Conservation (phyloP, 2,329 filamentous ascomycete species). For the Cladosporium austrohemisphaericum region DNA sequence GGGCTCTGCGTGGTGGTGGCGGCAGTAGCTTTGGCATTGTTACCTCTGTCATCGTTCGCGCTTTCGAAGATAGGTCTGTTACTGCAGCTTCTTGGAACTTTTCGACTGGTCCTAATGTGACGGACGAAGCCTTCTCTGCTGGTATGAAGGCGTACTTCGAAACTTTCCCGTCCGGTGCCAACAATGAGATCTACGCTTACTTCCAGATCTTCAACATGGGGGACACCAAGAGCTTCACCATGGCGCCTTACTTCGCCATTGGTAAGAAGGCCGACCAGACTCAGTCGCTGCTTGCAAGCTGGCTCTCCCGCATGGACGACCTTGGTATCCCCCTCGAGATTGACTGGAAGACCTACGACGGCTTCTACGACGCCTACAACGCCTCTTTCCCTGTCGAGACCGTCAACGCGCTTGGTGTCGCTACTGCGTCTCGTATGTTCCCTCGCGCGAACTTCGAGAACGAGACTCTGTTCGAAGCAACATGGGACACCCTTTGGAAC, state of each 20-base stretch:
- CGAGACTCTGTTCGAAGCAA: conserved; percentile 10
- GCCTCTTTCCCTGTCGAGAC: conserved; percentile 17
- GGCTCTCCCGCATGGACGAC: conserved; percentile 4
- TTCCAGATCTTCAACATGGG: conserved; percentile 12
- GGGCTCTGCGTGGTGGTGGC: conserved; percentile 37
- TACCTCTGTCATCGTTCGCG: conserved; percentile 17
- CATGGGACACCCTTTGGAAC: conserved; percentile 4
- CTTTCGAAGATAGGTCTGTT: conserved; percentile 16
- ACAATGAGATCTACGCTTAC: conserved; percentile 16
- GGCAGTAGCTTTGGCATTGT: conserved; percentile 28
- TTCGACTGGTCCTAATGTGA: conserved; percentile 25
- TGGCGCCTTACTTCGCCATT: conserved; percentile 33
- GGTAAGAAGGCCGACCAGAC: conserved; percentile 17
- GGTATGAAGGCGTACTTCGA: conserved; percentile 24
- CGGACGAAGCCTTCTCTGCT: conserved; percentile 24
- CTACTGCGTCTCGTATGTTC: conserved; percentile 15
- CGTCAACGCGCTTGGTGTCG: conserved; percentile 11
- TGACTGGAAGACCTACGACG: conserved; percentile 6
- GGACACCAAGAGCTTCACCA: conserved; percentile 23
- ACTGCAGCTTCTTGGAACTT: conserved; percentile 15
- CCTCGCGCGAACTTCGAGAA: conserved; percentile 15
- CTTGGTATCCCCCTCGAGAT: conserved; percentile 7
- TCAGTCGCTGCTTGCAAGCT: conserved; percentile 22
- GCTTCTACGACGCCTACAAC: conserved; percentile 18
- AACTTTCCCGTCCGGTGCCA: conserved; percentile 25